These are phyloP conservation scores for Rubia balearica DNA, from an alignment of 305 asterid species.

Conservation along the genomic window DNA sequence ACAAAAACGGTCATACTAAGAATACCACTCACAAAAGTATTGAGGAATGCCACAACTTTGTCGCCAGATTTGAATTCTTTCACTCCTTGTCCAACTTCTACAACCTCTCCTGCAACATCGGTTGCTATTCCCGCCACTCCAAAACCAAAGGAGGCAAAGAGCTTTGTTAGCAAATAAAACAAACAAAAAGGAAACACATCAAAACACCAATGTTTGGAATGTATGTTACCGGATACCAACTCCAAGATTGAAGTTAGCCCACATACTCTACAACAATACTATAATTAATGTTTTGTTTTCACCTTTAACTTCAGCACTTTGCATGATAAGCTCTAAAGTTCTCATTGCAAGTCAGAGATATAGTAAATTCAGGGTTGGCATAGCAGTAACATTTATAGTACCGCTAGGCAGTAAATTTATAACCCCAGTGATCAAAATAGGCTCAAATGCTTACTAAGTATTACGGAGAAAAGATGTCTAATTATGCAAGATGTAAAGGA, in stretches of 20 bases:
- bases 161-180: not conserved
- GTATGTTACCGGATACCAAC: not conserved
- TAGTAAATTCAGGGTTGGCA: not conserved
- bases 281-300: not conserved
- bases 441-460: not conserved
- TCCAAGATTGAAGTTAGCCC: no score
- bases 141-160: conserved; percentile 4
- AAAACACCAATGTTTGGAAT: not conserved
- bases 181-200: not conserved
- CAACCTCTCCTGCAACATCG: conserved; percentile 75
- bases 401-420: no score
- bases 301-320: not conserved
- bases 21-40: conserved; percentile 28
- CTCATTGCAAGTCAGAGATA: not conserved
- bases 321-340: not conserved
- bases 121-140: conserved; percentile 31
- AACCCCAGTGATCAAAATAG: no score
- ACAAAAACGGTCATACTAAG: not conserved
- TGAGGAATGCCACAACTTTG: conserved; percentile 52
- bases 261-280: no score
- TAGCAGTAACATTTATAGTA: not conserved
- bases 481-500: not conserved
- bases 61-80: conserved; percentile 56
- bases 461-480: not conserved
- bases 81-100: conserved; percentile 64